Conservation (phyloP, 1,284 basidiomycete genomes). For the Grifola frondosa region DNA sequence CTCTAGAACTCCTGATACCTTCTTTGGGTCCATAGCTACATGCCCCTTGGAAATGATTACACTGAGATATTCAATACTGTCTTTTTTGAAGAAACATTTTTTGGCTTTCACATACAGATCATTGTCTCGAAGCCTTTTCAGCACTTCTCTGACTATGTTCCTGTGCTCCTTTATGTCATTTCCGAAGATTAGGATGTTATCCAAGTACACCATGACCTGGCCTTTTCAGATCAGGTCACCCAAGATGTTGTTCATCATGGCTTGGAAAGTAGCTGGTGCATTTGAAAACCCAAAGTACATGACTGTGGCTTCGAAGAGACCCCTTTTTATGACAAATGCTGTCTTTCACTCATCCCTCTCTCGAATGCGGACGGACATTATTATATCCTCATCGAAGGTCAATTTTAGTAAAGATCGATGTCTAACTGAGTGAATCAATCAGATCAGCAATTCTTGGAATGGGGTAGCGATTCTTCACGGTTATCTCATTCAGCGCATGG, state of each 20-base stretch:
- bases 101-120: constrained; percentile 17
- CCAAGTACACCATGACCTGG: constrained; percentile 24
- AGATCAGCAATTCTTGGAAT: too few relatives aligned
- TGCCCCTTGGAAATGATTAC: too few relatives aligned
- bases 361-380: constrained; percentile 17
- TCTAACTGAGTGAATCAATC: too few relatives aligned
- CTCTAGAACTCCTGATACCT: constrained; percentile 1
- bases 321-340: constrained; percentile 15
- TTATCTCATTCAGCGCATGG: not conserved
- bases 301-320: constrained; percentile 31
- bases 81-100: constrained; percentile 33
- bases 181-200: constrained; percentile 26
- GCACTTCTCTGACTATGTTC: constrained; percentile 24
- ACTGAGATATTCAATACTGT: constrained; percentile 16
- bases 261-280: constrained; percentile 29
- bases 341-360: constrained; percentile 20
- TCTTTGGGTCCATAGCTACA: constrained; percentile 12
- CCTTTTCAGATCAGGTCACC: constrained; percentile 16
- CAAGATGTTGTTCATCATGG: constrained; percentile 25
- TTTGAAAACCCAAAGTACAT: constrained; percentile 37
- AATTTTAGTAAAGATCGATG: too few relatives aligned
- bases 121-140: constrained; percentile 27
- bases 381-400: too few relatives aligned
- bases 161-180: constrained; percentile 13
- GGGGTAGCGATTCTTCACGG: too few relatives aligned